These are phyloP conservation scores for Aspergillus fijiensis DNA, from an alignment of 2,329 filamentous ascomycete genomes.

Conservation along the genomic window DNA sequence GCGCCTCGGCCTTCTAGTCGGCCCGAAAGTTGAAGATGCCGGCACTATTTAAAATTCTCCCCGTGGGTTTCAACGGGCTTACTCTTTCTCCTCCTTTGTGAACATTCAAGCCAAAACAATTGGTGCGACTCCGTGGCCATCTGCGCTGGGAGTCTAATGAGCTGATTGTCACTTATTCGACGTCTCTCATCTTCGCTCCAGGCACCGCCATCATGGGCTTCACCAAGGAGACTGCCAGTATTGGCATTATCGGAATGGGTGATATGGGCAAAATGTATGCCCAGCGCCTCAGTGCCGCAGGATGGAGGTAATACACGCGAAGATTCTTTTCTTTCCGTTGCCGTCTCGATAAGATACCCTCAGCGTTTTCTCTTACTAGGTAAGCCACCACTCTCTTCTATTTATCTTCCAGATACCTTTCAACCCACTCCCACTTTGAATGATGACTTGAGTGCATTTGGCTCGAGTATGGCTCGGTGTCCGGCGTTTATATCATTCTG, in stretches of 20 bases:
- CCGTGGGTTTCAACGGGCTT: neutral
- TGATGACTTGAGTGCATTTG: constrained; percentile 99
- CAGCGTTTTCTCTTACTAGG: constrained; percentile 35
- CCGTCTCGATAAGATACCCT: neutral
- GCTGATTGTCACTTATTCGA: neutral
- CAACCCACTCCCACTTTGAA: constrained; percentile 39
- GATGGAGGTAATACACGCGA: constrained; percentile 68
- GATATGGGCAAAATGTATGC: constrained; percentile 99
- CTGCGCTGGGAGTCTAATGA: neutral
- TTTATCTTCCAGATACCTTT: constrained; percentile 5
- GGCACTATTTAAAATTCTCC: constrained; percentile 29
- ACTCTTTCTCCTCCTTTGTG: neutral
- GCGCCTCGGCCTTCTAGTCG: constrained; percentile 20
- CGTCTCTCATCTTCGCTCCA: neutral
- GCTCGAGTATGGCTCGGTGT: constrained; percentile 87
- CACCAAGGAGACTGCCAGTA: constrained; percentile 66
- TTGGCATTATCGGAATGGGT: constrained; percentile 98
- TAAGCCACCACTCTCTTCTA: constrained; percentile 18
- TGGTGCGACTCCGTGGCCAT: neutral
- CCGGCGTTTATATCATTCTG: constrained; percentile 72
- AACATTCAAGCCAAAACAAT: neutral
- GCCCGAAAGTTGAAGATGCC: constrained; percentile 30
- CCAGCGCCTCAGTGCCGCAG: constrained; percentile 79
- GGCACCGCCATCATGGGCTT: constrained; percentile 29
- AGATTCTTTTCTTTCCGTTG: neutral